Conservation (phyloP, 1,139 yeast genomes). For the Eremothecium cymbalariae region DNA sequence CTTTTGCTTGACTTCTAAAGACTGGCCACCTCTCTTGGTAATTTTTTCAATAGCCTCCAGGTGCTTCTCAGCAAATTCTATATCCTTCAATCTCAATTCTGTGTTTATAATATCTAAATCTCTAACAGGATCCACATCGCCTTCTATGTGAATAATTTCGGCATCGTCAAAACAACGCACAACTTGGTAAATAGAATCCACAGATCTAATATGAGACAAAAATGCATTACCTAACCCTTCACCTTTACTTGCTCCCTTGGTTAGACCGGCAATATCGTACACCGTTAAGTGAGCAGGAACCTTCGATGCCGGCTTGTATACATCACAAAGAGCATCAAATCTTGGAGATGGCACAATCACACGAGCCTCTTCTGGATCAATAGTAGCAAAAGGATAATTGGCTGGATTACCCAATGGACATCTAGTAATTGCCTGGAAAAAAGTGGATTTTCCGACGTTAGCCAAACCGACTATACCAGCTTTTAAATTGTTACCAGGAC, state of each 20-base stretch:
- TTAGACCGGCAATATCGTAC: slow-evolving; percentile 96
- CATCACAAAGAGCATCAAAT: slow-evolving; percentile 62
- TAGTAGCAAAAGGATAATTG: slow-evolving; percentile 96
- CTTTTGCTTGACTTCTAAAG: slow-evolving; percentile 88
- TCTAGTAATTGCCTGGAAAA: slow-evolving; percentile 79
- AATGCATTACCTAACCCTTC: slow-evolving; percentile 98
- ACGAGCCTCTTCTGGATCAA: slow-evolving; percentile 98
- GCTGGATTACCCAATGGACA: slow-evolving; percentile 97
- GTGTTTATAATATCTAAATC: slow-evolving; percentile 89
- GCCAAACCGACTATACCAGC: slow-evolving; percentile 97
- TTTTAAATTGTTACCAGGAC: slow-evolving; percentile 96
- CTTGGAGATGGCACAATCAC: slow-evolving; percentile 92
- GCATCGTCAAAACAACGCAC: slow-evolving; percentile 98
- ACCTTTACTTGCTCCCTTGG: slow-evolving; percentile 96
- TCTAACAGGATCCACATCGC: slow-evolving; percentile 93
- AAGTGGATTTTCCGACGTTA: slow-evolving; percentile 92
- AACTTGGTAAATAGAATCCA: slow-evolving; percentile 95
- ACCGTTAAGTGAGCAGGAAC: slow-evolving; percentile 93
- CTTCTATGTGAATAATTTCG: slow-evolving; percentile 95
- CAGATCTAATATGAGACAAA: slow-evolving; percentile 95
- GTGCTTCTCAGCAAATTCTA: slow-evolving; percentile 88
- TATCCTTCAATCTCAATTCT: slow-evolving; percentile 93
- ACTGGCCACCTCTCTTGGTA: slow-evolving; percentile 91
- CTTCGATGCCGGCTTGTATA: slow-evolving; percentile 75
- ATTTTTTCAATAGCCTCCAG: slow-evolving; percentile 80